A percentile compares a stretch with the other conserved stretches of the same genome.
phyloP scores from a whole-genome alignment of 495 filamentous ascomycete genomes.

The Daldinia grandis region DNA sequence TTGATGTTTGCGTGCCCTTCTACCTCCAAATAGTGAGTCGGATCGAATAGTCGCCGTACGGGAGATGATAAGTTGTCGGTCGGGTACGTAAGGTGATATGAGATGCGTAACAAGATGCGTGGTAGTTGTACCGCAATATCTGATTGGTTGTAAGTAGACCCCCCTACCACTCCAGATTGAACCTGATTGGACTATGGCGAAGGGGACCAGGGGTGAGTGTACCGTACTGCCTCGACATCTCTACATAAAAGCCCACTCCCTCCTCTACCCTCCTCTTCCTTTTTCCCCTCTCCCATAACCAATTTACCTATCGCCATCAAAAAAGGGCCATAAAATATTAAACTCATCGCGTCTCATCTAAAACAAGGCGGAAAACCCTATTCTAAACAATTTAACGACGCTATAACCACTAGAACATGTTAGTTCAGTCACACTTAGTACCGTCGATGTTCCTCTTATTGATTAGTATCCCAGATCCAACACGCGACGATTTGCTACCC shows the following conservation, averaged over 20 bases:
- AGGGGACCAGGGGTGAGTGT: slow-evolving; percentile 13
- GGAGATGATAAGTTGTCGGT: neutral
- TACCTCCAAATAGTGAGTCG: neutral
- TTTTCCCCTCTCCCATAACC: slow-evolving; percentile 10
- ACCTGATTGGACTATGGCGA: slow-evolving; percentile 23
- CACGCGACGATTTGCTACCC: neutral
- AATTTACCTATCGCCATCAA: slow-evolving; percentile 22
- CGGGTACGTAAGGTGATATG: neutral
- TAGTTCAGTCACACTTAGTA: slow-evolving; percentile 18
- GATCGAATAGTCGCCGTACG: neutral
- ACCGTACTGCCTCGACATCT: slow-evolving; percentile 32
- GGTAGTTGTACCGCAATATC: slow-evolving; percentile 18
- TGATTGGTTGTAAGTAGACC: slow-evolving; percentile 26
- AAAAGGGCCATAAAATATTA: slow-evolving; percentile 4
- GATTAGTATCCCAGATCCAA: slow-evolving; percentile 4
- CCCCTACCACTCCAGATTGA: slow-evolving; percentile 30
- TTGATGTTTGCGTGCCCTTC: slow-evolving; percentile 2
- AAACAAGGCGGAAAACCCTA: slow-evolving; percentile 10
- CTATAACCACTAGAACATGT: slow-evolving; percentile 10
- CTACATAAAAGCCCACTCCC: slow-evolving; percentile 35
- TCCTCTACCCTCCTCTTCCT: slow-evolving; percentile 37
- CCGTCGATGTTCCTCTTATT: slow-evolving; percentile 1
- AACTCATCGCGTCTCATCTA: slow-evolving; percentile 24
- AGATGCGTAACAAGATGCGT: slow-evolving; percentile 5
- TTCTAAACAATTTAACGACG: slow-evolving; percentile 1